These are phyloP conservation scores for Taphrina populina DNA, from an alignment of 1,139 yeast species.

Conservation along the genomic window DNA sequence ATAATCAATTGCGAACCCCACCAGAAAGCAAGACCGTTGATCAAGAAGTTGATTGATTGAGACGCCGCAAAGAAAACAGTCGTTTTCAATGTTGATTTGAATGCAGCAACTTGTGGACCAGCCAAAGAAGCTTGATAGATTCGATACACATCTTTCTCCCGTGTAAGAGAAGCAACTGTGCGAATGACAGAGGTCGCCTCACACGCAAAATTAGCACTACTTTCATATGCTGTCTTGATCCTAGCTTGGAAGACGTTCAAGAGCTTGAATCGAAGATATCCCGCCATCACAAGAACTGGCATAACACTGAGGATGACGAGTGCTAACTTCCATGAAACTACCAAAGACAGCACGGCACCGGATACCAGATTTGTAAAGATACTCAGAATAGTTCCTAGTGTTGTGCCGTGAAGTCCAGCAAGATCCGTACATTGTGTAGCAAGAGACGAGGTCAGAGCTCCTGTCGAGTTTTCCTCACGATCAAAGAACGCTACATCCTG, in stretches of 20 bases:
- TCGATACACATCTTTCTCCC: conserved; percentile 55
- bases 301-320: conserved; percentile 56
- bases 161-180: conserved; percentile 57
- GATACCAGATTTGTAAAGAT: conserved; percentile 51
- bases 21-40: conserved; percentile 43
- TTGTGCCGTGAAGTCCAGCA: conserved; percentile 52
- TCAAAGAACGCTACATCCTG: conserved; percentile 57
- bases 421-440: conserved; percentile 57
- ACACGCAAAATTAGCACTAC: conserved; percentile 54
- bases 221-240: conserved; percentile 49
- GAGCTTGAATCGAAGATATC: conserved; percentile 78
- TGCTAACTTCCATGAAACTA: conserved; percentile 65
- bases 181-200: conserved; percentile 51
- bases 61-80: conserved; percentile 44
- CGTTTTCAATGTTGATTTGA: conserved; percentile 54
- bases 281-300: conserved; percentile 63
- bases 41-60: conserved; percentile 41
- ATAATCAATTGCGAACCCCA: conserved; percentile 41
- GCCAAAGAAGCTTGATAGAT: conserved; percentile 55
- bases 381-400: conserved; percentile 53
- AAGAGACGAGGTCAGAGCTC: conserved; percentile 56
- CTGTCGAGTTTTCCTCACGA: conserved; percentile 56
- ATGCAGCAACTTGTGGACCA: conserved; percentile 52
- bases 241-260: conserved; percentile 65
- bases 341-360: conserved; percentile 73